phyloP scores from a whole-genome alignment of 805 yeast genomes.

The Saccharomycopsis sp. region DNA sequence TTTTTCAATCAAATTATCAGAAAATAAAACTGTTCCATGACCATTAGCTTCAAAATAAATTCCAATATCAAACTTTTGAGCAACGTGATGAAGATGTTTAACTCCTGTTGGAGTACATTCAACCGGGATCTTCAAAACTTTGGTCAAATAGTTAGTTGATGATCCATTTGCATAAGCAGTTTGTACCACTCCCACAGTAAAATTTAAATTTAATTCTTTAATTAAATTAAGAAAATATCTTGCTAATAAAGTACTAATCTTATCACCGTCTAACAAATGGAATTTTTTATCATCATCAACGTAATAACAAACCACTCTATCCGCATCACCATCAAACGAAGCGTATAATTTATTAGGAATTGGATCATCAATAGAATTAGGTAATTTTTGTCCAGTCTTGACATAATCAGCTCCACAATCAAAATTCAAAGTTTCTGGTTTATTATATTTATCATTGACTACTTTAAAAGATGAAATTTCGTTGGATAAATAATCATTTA shows the following conservation, averaged over 20 bases:
- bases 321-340: slow-evolving; percentile 97
- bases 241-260: slow-evolving; percentile 79
- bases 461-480: slow-evolving; percentile 32
- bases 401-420: slow-evolving; percentile 95
- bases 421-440: slow-evolving; percentile 54
- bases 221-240: slow-evolving; percentile 46
- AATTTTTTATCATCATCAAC: slow-evolving; percentile 31
- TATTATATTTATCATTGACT: slow-evolving; percentile 44
- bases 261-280: slow-evolving; percentile 80
- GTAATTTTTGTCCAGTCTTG: slow-evolving; percentile 76
- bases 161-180: slow-evolving; percentile 97
- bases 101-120: slow-evolving; percentile 93
- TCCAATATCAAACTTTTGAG: slow-evolving; percentile 76
- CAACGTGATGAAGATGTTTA: slow-evolving; percentile 85
- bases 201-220: slow-evolving; percentile 30
- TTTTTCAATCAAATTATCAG: slow-evolving; percentile 35
- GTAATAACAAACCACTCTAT: slow-evolving; percentile 78
- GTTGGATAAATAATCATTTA: slow-evolving; percentile 30
- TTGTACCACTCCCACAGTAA: slow-evolving; percentile 76
- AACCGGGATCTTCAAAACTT: slow-evolving; percentile 62
- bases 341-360: slow-evolving; percentile 46
- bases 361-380: slow-evolving; percentile 41
- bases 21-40: slow-evolving; percentile 92
- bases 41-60: slow-evolving; percentile 98
- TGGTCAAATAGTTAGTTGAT: slow-evolving; percentile 61